A percentile compares a stretch with the other conserved stretches of the same genome.
phyloP scores from a whole-genome alignment of 148 eudicot species.

The Rhododendron ovatum region DNA sequence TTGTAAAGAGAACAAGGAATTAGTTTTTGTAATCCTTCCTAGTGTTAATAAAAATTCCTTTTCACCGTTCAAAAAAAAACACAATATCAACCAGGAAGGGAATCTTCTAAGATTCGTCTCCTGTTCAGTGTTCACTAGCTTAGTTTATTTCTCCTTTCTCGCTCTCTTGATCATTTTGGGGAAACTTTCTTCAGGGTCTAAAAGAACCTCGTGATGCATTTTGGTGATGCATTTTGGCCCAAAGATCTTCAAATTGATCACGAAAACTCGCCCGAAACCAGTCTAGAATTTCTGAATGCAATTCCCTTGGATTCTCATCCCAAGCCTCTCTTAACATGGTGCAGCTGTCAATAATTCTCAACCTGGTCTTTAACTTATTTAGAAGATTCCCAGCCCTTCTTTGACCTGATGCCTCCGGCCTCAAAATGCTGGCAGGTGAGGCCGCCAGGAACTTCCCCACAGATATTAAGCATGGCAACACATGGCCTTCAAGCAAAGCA shows the following conservation, averaged over 20 bases:
- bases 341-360: conserved; percentile 53
- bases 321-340: conserved; percentile 42
- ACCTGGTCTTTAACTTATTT: conserved; percentile 39
- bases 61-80: too few relatives aligned
- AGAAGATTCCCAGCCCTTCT: conserved; percentile 74
- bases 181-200: conserved; percentile 38
- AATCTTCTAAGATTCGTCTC: too few relatives aligned
- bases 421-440: conserved; percentile 54
- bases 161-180: conserved; percentile 21
- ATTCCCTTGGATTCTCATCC: conserved; percentile 45
- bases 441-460: conserved; percentile 43
- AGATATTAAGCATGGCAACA: conserved; percentile 66
- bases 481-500: conserved; percentile 75
- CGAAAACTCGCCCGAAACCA: conserved; percentile 61
- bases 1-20: too few relatives aligned
- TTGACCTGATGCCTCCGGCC: conserved; percentile 55
- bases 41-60: too few relatives aligned
- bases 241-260: conserved; percentile 43
- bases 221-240: conserved; percentile 52
- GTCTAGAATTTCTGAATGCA: conserved; percentile 55
- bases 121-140: not conserved
- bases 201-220: conserved; percentile 53
- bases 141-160: conserved; percentile 8
- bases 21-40: too few relatives aligned
- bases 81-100: too few relatives aligned